Conservation (phyloP, 495 filamentous ascomycete species). For the Neurospora sp. region DNA sequence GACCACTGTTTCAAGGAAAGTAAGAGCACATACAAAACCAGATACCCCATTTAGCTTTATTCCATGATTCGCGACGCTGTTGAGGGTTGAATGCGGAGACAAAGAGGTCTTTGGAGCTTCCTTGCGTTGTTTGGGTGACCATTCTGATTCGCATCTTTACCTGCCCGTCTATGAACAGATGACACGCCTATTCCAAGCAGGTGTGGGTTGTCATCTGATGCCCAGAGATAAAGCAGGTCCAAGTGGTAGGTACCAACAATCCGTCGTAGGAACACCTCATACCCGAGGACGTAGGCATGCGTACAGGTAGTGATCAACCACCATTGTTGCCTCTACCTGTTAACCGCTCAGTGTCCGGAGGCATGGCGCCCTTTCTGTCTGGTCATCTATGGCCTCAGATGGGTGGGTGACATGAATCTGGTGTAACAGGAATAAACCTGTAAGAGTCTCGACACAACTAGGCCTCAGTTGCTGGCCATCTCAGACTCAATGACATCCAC, state of each 20-base stretch:
- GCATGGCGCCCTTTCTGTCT: background rate
- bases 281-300: background rate
- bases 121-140: background rate
- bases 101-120: background rate
- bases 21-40: background rate
- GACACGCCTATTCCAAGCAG: background rate
- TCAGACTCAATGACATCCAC: constrained; percentile 55
- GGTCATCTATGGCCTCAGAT: background rate
- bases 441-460: background rate
- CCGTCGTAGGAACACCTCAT: background rate
- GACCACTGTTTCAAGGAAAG: background rate
- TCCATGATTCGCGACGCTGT: background rate
- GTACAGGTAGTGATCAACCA: background rate
- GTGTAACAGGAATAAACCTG: background rate
- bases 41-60: background rate
- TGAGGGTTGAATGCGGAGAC: background rate
- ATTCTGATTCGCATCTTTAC: background rate
- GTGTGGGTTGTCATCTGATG: background rate
- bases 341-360: background rate
- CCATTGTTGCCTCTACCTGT: background rate
- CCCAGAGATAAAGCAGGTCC: background rate
- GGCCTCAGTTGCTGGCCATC: background rate
- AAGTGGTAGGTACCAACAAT: background rate
- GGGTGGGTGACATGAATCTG: background rate
- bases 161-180: background rate